Conservation (phyloP, 352 stramenopile species). For the Globisporangium acanthophoron region DNA sequence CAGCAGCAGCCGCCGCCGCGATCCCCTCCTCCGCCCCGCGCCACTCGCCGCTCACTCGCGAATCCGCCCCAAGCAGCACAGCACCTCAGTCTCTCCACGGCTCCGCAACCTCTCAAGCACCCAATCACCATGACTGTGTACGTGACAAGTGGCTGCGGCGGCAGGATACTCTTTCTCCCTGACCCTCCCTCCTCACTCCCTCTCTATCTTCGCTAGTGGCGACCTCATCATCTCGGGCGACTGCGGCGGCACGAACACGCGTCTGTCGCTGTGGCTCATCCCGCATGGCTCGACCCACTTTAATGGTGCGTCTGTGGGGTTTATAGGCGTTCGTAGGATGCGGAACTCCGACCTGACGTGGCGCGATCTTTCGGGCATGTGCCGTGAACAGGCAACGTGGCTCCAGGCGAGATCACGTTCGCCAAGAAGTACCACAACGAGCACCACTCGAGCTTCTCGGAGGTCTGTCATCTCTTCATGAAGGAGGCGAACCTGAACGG, state of each 20-base stretch:
- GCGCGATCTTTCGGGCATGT: background rate
- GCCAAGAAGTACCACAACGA: slow-evolving; percentile 87
- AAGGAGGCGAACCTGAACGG: slow-evolving; percentile 85
- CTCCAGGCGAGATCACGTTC: slow-evolving; percentile 78
- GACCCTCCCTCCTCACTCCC: background rate
- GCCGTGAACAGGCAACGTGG: slow-evolving; percentile 39
- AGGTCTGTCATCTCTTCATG: slow-evolving; percentile 92
- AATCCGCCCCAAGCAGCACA: background rate
- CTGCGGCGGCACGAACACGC: slow-evolving; percentile 96
- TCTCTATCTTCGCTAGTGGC: slow-evolving; percentile 21
- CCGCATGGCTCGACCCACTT: slow-evolving; percentile 51
- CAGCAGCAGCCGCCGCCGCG: background rate
- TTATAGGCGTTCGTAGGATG: no score
- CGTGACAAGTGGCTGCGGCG: background rate
- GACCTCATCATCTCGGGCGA: slow-evolving; percentile 90
- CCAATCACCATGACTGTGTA: background rate
- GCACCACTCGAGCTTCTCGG: slow-evolving; percentile 72
- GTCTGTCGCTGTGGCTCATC: slow-evolving; percentile 88
- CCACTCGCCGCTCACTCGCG: background rate
- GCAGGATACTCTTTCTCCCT: background rate
- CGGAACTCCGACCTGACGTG: slow-evolving; percentile 8
- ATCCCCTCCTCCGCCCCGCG: background rate
- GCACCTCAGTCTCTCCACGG: no score
- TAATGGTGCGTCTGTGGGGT: slow-evolving; percentile 23
- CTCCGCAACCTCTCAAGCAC: no score